A percentile compares a stretch with the other conserved stretches of the same genome.
Evolutionary conservation across 1,284 basidiomycete species (phyloP).

Genomic region (Sanguinoderma infundibulare): DNA sequence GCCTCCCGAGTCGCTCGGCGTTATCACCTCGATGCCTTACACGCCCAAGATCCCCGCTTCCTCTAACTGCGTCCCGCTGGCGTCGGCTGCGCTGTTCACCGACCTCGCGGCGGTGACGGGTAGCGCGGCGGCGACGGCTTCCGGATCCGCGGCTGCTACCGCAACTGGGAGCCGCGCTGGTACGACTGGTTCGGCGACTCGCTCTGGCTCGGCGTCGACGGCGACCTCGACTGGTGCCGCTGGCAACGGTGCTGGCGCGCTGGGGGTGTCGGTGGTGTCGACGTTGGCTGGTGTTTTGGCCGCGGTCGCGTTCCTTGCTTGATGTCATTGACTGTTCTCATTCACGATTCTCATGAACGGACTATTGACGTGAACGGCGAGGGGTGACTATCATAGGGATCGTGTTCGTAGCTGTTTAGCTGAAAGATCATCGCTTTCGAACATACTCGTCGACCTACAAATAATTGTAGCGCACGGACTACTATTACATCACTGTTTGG

Average conservation of each 20-base stretch:
- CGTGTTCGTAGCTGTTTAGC: not conserved
- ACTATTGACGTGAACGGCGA: not conserved
- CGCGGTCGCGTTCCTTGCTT: slow-evolving; percentile 42
- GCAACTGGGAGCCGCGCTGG: slow-evolving; percentile 20
- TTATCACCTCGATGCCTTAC: slow-evolving; percentile 66
- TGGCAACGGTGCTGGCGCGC: slow-evolving; percentile 40
- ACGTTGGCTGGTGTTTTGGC: slow-evolving; percentile 46
- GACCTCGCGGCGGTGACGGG: slow-evolving; percentile 39
- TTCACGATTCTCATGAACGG: slow-evolving; percentile 9
- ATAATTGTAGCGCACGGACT: slow-evolving; percentile 21
- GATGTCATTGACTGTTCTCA: not conserved
- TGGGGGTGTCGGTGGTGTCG: slow-evolving; percentile 44
- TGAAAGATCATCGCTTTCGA: slow-evolving; percentile 3
- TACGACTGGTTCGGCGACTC: slow-evolving; percentile 21
- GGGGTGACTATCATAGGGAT: not conserved
- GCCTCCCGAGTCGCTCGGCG: slow-evolving; percentile 61
- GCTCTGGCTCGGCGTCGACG: slow-evolving; percentile 17
- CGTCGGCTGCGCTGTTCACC: slow-evolving; percentile 56
- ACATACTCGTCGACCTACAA: not conserved
- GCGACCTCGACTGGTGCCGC: slow-evolving; percentile 27
- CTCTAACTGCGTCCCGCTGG: slow-evolving; percentile 64
- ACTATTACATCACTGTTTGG: slow-evolving; percentile 12
- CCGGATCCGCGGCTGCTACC: slow-evolving; percentile 31
- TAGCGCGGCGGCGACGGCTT: slow-evolving; percentile 31
- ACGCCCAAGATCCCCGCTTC: slow-evolving; percentile 59